phyloP scores from a whole-genome alignment of 495 filamentous ascomycete species.

The Podospora didyma region DNA sequence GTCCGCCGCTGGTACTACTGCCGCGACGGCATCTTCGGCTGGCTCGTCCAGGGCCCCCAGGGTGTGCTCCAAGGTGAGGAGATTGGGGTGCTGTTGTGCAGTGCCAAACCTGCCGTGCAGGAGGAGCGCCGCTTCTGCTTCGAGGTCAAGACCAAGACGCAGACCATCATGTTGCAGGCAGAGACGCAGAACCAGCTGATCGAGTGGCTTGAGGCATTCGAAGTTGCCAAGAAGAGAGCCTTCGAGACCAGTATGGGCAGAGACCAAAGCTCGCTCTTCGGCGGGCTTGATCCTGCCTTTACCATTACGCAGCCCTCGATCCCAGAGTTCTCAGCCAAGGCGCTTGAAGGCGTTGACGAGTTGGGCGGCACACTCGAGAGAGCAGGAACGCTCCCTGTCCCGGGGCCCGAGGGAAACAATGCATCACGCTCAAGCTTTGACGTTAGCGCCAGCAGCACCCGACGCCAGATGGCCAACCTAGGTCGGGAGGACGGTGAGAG shows the following conservation, averaged over 20 bases:
- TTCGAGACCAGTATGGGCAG: slow-evolving; percentile 70
- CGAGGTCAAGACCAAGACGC: slow-evolving; percentile 97
- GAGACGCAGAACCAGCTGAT: slow-evolving; percentile 86
- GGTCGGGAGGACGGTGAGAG: slow-evolving; percentile 58
- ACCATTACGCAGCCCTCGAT: slow-evolving; percentile 84
- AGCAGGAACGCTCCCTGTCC: slow-evolving; percentile 61
- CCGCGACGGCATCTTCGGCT: slow-evolving; percentile 92
- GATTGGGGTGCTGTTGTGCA: slow-evolving; percentile 92
- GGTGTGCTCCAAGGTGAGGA: slow-evolving; percentile 94
- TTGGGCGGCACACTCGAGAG: slow-evolving; percentile 47
- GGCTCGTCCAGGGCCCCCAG: slow-evolving; percentile 80
- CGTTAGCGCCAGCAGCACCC: slow-evolving; percentile 44
- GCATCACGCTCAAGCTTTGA: slow-evolving; percentile 69
- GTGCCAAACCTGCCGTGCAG: slow-evolving; percentile 80
- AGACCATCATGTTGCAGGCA: slow-evolving; percentile 82
- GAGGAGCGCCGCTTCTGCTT: slow-evolving; percentile 97
- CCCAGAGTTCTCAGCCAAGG: slow-evolving; percentile 80
- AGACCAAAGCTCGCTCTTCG: slow-evolving; percentile 50
- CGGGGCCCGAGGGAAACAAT: slow-evolving; percentile 54
- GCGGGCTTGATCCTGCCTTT: slow-evolving; percentile 78
- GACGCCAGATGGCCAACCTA: slow-evolving; percentile 41
- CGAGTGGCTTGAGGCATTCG: slow-evolving; percentile 90
- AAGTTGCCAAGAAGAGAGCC: slow-evolving; percentile 86
- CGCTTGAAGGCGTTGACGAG: slow-evolving; percentile 62
- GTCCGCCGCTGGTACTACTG: slow-evolving; percentile 91